phyloP scores from a whole-genome alignment of 2,329 filamentous ascomycete genomes.

The Sporothrix variecibatus region DNA sequence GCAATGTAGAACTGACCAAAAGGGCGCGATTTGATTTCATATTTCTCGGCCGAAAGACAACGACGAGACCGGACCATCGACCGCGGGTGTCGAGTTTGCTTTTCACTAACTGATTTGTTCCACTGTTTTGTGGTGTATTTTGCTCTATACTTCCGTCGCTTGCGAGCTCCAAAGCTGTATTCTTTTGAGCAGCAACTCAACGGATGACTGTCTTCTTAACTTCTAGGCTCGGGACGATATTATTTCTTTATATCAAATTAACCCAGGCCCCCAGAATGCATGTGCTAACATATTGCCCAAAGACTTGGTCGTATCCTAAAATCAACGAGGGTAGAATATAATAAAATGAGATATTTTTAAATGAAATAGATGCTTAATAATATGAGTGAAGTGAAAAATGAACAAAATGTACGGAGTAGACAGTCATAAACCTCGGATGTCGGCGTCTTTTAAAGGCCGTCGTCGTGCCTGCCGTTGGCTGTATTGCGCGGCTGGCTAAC shows the following conservation, averaged over 20 bases:
- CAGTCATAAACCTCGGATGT: background rate
- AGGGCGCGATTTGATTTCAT: background rate
- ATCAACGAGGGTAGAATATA: background rate
- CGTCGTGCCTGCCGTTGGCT: background rate
- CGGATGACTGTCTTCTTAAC: background rate
- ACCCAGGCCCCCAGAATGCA: background rate
- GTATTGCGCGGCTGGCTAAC: background rate
- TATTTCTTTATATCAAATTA: background rate
- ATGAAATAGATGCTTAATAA: background rate
- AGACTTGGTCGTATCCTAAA: background rate
- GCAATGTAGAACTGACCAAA: slow-evolving; percentile 10
- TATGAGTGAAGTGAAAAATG: background rate
- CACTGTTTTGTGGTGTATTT: slow-evolving; percentile 15
- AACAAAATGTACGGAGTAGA: background rate
- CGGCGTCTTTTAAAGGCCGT: background rate
- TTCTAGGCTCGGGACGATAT: background rate
- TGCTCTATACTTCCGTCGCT: background rate
- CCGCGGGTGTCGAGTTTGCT: background rate
- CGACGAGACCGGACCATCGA: background rate
- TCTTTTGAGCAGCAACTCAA: background rate
- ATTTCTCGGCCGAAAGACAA: background rate
- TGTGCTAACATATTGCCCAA: slow-evolving; percentile 5
- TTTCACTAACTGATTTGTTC: slow-evolving; percentile 14
- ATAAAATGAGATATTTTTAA: background rate
- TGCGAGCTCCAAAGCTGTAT: background rate